These are phyloP conservation scores for Paramecium bursaria DNA, from an alignment of 73 alveolate genomes.

Conservation along the genomic window DNA sequence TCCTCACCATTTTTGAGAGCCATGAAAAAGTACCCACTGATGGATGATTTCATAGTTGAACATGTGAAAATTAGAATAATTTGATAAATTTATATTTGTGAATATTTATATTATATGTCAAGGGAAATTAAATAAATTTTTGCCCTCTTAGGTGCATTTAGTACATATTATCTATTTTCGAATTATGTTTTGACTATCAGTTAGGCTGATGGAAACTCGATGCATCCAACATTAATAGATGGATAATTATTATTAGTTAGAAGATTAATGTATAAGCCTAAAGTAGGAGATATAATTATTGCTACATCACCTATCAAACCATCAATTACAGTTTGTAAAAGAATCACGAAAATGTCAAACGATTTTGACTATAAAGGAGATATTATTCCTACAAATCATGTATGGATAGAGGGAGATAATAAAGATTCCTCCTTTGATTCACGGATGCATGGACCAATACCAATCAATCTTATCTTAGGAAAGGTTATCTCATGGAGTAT, in stretches of 20 bases:
- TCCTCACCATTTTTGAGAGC: no score
- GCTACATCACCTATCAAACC: slow-evolving; percentile 68
- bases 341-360: not conserved
- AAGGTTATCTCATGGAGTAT: no score
- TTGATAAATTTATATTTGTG: no score
- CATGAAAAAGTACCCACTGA: no score
- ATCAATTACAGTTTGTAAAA: not conserved
- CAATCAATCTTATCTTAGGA: slow-evolving; percentile 33
- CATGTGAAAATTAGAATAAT: no score
- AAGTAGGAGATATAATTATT: slow-evolving; percentile 65
- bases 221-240: slow-evolving; percentile 60
- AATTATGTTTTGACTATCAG: slow-evolving; percentile 29
- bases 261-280: not conserved
- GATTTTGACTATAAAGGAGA: slow-evolving; percentile 4
- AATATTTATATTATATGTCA: no score
- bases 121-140: no score
- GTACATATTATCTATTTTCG: slow-evolving; percentile 22
- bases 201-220: slow-evolving; percentile 61
- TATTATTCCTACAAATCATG: slow-evolving; percentile 25
- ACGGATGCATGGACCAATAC: slow-evolving; percentile 55
- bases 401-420: slow-evolving; percentile 58
- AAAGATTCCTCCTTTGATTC: slow-evolving; percentile 48
- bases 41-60: no score
- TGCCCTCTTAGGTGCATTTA: no score
- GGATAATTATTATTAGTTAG: slow-evolving; percentile 14